A percentile compares a stretch with the other conserved stretches of the same genome.
Conservation (phyloP, 495 filamentous ascomycete species). For the Elaphomyces granulatus region DNA sequence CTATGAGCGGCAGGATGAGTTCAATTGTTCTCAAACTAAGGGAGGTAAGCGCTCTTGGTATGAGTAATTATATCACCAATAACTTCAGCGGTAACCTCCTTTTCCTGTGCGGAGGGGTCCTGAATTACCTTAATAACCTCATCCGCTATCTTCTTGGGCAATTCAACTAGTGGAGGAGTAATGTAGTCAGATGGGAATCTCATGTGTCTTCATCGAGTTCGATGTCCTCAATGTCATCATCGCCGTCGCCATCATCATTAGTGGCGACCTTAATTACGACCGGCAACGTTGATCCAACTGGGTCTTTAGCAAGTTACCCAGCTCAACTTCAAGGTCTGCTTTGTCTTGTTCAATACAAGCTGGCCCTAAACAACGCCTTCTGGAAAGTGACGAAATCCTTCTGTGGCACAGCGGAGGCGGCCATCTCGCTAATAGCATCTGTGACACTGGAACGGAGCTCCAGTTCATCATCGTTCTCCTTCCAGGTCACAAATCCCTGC, state of each 20-base stretch:
- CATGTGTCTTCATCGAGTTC: slow-evolving; percentile 65
- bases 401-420: slow-evolving; percentile 70
- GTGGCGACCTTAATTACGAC: slow-evolving; percentile 73
- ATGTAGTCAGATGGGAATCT: no score
- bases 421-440: slow-evolving; percentile 86
- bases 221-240: slow-evolving; percentile 44
- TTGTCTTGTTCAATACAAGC: slow-evolving; percentile 82
- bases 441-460: slow-evolving; percentile 77
- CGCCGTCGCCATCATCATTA: slow-evolving; percentile 39
- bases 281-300: slow-evolving; percentile 62
- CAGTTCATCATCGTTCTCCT: slow-evolving; percentile 80
- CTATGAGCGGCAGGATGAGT: slow-evolving; percentile 58
- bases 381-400: slow-evolving; percentile 80
- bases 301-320: slow-evolving; percentile 62
- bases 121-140: slow-evolving; percentile 65
- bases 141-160: no score
- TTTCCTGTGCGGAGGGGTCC: slow-evolving; percentile 81
- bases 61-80: slow-evolving; percentile 83
- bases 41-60: slow-evolving; percentile 59
- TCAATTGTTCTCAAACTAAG: slow-evolving; percentile 87
- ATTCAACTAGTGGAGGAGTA: no score
- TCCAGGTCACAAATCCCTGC: slow-evolving; percentile 66
- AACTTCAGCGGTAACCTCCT: slow-evolving; percentile 93
- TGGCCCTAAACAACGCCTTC: slow-evolving; percentile 69
- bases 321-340: slow-evolving; percentile 63